phyloP scores from a whole-genome alignment of 352 stramenopile species.

The Phytophthora kernoviae region DNA sequence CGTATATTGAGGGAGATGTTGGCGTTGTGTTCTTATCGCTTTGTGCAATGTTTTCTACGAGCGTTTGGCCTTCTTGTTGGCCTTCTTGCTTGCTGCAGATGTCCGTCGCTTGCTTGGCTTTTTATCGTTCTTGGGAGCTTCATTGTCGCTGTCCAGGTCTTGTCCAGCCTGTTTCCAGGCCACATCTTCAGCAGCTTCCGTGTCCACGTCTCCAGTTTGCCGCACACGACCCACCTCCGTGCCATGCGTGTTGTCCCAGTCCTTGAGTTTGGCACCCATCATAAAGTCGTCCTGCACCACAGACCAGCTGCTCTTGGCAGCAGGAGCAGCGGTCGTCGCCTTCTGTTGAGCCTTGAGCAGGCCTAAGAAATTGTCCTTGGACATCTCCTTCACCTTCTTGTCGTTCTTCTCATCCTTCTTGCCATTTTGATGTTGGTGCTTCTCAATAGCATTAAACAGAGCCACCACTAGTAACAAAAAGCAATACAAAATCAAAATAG shows the following conservation, averaged over 20 bases:
- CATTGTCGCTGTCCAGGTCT: slow-evolving; percentile 56
- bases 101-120: slow-evolving; percentile 40
- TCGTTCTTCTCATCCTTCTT: slow-evolving; percentile 65
- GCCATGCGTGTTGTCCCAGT: slow-evolving; percentile 75
- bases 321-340: slow-evolving; percentile 11
- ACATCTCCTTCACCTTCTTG: slow-evolving; percentile 87
- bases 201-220: slow-evolving; percentile 56
- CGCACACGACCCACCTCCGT: slow-evolving; percentile 50
- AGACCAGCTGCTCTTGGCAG: slow-evolving; percentile 71
- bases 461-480: slow-evolving; percentile 59
- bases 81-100: slow-evolving; percentile 27
- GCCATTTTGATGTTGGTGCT: slow-evolving; percentile 80
- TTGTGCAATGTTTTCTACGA: slow-evolving; percentile 32
- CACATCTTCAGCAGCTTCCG: slow-evolving; percentile 63
- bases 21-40: no score
- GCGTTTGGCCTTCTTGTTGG: slow-evolving; percentile 42
- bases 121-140: slow-evolving; percentile 19
- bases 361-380: slow-evolving; percentile 83
- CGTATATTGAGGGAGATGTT: slow-evolving; percentile 12
- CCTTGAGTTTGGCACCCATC: slow-evolving; percentile 87
- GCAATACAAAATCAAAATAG: slow-evolving; percentile 1
- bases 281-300: slow-evolving; percentile 89
- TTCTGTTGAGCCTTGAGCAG: slow-evolving; percentile 73
- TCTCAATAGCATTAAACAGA: slow-evolving; percentile 87
- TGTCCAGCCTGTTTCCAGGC: slow-evolving; percentile 67